Conservation (phyloP, 805 yeast genomes). For the Schwanniomyces polymorphus region DNA sequence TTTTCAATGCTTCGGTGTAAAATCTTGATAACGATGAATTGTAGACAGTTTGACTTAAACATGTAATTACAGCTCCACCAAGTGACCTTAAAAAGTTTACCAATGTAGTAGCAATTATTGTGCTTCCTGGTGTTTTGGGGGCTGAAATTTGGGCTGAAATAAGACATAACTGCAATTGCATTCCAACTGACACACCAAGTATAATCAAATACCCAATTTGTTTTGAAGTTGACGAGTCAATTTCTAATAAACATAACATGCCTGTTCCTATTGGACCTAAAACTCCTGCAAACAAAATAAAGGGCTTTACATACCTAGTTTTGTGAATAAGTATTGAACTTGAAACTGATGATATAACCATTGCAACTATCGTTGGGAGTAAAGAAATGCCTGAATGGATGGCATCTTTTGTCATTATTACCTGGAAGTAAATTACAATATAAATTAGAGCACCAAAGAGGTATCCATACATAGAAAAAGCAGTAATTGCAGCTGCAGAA, state of each 20-base stretch:
- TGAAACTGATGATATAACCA: slow-evolving; percentile 33
- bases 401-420: slow-evolving; percentile 39
- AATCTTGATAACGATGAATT: slow-evolving; percentile 19
- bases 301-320: slow-evolving; percentile 42
- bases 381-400: slow-evolving; percentile 46
- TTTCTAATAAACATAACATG: slow-evolving; percentile 36
- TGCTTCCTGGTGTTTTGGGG: slow-evolving; percentile 51
- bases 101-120: slow-evolving; percentile 47
- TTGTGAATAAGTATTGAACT: slow-evolving; percentile 39
- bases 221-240: slow-evolving; percentile 30
- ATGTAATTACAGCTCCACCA: slow-evolving; percentile 47
- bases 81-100: slow-evolving; percentile 44
- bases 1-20: slow-evolving; percentile 3
- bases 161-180: slow-evolving; percentile 46
- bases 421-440: slow-evolving; percentile 47
- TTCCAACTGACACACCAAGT: slow-evolving; percentile 49
- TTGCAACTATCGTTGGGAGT: slow-evolving; percentile 43
- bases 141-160: slow-evolving; percentile 48
- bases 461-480: slow-evolving; percentile 29
- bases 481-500: slow-evolving; percentile 33
- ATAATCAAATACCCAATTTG: slow-evolving; percentile 48
- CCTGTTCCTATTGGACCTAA: slow-evolving; percentile 47
- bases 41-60: slow-evolving; percentile 43
- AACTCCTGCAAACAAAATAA: slow-evolving; percentile 31
- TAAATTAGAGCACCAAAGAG: slow-evolving; percentile 33